phyloP scores from a whole-genome alignment of 2,329 filamentous ascomycete genomes.

The Venturia carpophila region DNA sequence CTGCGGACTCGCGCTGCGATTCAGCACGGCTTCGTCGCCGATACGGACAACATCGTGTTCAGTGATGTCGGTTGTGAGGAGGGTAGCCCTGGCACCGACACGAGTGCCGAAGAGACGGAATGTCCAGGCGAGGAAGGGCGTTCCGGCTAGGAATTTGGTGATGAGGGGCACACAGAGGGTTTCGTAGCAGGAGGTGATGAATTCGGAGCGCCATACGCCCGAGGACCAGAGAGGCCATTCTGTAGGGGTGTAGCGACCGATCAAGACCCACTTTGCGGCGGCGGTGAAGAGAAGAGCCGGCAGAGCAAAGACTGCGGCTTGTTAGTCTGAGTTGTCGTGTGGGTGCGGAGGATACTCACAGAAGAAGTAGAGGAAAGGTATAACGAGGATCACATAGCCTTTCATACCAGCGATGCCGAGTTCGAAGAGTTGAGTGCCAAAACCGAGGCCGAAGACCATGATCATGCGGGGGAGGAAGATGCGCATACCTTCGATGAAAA shows the following conservation, averaged over 20 bases:
- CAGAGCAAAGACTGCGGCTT: not conserved
- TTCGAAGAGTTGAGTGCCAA: not conserved
- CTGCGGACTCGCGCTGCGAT: not conserved
- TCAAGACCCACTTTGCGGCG: not conserved
- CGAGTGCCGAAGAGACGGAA: slow-evolving; percentile 7
- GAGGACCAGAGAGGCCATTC: slow-evolving; percentile 7
- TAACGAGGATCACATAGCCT: not conserved
- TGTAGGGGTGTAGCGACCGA: not conserved
- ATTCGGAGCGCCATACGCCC: not conserved
- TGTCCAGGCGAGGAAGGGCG: slow-evolving; percentile 3
- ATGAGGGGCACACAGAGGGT: slow-evolving; percentile 1
- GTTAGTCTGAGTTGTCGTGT: not conserved
- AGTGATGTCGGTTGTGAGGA: not conserved
- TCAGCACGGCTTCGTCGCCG: not conserved
- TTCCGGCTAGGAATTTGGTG: not conserved
- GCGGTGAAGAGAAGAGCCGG: not conserved
- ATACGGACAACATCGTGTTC: slow-evolving; percentile 7
- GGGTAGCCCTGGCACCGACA: not conserved
- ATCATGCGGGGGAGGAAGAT: not conserved
- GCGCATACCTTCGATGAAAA: not conserved
- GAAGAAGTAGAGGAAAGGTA: not conserved
- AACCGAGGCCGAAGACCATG: not conserved
- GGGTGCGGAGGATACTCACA: not conserved
- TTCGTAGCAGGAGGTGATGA: slow-evolving; percentile 5
- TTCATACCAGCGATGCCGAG: not conserved